These are phyloP conservation scores for Hypoxylon trugodes DNA, from an alignment of 495 filamentous ascomycete genomes.

Conservation along the genomic window DNA sequence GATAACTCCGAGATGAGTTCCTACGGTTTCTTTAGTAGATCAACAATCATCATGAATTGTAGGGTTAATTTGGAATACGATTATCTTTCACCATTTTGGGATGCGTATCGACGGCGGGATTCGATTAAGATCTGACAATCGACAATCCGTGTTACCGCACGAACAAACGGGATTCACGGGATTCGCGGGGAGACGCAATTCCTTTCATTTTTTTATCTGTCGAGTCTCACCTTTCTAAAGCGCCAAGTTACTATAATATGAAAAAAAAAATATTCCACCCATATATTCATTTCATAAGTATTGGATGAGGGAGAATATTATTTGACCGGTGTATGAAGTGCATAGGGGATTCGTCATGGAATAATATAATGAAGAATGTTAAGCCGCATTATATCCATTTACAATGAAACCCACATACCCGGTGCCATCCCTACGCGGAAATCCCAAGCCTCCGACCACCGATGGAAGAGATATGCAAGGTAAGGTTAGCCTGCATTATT, in stretches of 20 bases:
- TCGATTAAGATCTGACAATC: slow-evolving; percentile 19
- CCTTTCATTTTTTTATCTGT: background rate
- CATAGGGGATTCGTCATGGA: background rate
- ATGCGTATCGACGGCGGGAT: slow-evolving; percentile 4
- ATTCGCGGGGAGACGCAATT: too few relatives aligned
- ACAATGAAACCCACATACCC: too few relatives aligned
- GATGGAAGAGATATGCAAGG: slow-evolving; percentile 3
- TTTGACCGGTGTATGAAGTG: background rate
- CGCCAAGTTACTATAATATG: background rate
- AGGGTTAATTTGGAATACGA: background rate
- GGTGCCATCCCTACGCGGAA: slow-evolving; percentile 16
- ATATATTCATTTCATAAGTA: background rate
- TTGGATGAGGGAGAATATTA: background rate
- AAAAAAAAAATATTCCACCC: too few relatives aligned
- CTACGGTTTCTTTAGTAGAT: background rate
- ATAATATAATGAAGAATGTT: slow-evolving; percentile 11
- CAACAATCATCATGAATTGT: background rate
- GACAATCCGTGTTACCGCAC: slow-evolving; percentile 3
- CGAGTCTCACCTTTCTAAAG: background rate
- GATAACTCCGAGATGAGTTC: background rate
- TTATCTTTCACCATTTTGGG: background rate
- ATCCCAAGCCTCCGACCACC: slow-evolving; percentile 26
- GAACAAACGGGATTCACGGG: background rate
- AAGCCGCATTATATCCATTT: background rate
- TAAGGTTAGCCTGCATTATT: background rate